These are phyloP conservation scores for Solanum chacoense DNA, from an alignment of 305 asterid genomes.

Conservation along the genomic window DNA sequence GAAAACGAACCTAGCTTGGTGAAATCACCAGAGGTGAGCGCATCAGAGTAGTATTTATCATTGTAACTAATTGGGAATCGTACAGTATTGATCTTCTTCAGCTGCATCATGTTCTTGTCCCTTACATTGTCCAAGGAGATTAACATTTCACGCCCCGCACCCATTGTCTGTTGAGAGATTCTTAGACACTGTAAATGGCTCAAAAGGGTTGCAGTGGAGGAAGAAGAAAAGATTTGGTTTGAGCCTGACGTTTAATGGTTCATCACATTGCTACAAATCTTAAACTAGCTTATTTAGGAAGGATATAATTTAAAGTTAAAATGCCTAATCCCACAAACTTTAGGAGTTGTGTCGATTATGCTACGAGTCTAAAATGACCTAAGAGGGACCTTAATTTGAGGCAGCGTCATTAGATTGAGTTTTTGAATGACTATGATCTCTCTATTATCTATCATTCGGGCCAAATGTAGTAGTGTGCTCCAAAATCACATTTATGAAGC, in stretches of 20 bases:
- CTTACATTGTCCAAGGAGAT: constrained; percentile 71
- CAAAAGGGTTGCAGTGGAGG: background rate
- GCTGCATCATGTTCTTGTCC: constrained; percentile 90
- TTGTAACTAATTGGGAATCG: constrained; percentile 90
- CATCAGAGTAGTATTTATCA: constrained; percentile 84
- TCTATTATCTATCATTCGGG: background rate
- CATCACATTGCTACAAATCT: background rate
- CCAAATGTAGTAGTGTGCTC: background rate
- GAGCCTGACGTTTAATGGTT: background rate
- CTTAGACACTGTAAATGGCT: background rate
- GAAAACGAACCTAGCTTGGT: constrained; percentile 62
- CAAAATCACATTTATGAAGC: background rate
- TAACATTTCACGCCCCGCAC: constrained; percentile 38
- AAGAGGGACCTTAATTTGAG: background rate
- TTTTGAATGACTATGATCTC: no score
- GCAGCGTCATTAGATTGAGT: no score
- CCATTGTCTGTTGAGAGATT: background rate
- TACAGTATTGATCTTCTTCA: constrained; percentile 81
- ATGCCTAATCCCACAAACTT: no score
- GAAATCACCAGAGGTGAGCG: constrained; percentile 74
- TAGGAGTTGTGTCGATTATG: no score
- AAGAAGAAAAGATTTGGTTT: background rate
- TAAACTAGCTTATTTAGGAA: background rate
- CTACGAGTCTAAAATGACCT: background rate
- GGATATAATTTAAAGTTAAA: no score